A percentile compares a stretch with the other conserved stretches of the same genome.
These are phyloP conservation scores for Ustilago xerochloae DNA, from an alignment of 1,284 basidiomycete species.

Conservation along the genomic window DNA sequence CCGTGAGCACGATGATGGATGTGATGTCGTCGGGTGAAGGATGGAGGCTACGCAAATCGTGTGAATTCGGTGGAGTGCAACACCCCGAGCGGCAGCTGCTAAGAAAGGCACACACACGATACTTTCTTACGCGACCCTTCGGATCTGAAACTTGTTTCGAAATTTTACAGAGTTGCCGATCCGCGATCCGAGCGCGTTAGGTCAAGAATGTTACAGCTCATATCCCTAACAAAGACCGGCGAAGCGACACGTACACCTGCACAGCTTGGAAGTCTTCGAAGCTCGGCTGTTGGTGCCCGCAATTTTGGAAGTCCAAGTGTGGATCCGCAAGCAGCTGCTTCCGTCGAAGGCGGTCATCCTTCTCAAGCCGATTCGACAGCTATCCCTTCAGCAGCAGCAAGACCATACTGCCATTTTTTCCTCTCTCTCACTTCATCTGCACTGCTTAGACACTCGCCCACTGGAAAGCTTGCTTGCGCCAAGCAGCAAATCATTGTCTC, in stretches of 20 bases:
- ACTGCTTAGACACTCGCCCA: not conserved
- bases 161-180: not conserved
- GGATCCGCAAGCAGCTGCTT: constrained; percentile 9
- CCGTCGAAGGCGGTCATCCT: not conserved
- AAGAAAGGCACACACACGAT: constrained; percentile 9
- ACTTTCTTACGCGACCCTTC: constrained; percentile 19
- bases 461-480: too few species aligned
- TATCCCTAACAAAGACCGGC: not conserved
- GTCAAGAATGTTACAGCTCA: not conserved
- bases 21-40: not conserved
- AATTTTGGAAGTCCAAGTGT: not conserved
- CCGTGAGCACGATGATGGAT: not conserved
- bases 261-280: not conserved
- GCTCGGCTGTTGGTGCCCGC: constrained; percentile 1
- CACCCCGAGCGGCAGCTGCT: too few species aligned
- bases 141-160: not conserved
- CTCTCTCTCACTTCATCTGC: not conserved
- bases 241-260: constrained; percentile 2
- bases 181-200: not conserved
- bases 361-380: constrained; percentile 3
- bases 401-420: too few species aligned
- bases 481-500: too few species aligned
- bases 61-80: too few species aligned
- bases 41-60: not conserved
- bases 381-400: not conserved